Evolutionary conservation across 495 filamentous ascomycete genomes (phyloP), one percentile per base, ranked within the genome.

Genomic region (Podospora anserina): DNA sequence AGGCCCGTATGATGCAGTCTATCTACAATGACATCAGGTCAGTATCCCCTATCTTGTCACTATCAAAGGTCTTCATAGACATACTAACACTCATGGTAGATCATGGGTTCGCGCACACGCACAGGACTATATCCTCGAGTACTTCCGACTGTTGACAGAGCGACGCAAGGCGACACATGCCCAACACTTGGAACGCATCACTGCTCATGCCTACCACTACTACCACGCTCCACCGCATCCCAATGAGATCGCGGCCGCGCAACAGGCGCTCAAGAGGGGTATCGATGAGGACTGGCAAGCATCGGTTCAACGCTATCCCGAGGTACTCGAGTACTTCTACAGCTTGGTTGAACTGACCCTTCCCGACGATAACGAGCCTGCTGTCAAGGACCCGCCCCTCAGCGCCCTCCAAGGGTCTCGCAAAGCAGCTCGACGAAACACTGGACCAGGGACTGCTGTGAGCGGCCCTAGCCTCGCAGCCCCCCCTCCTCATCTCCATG

Each of bases 231-330:
- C 80, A 26, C 85, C 85, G 53, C 84, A 87, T 66, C 85, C 85
- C 15, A 82, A 78, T 70, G 82, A 90, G 74, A 81, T 91, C 34
- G 77, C 82, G 26, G 82, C 83, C 34, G 88, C 87, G 27, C 83
- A 90, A 70, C 80, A 81, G 7, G 79, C 83, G 69, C 82, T 91
- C 64, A 89, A 90, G 76, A 81, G 85, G 53, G 90, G 88, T 69
- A 88, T 91, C 75, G 89, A 91, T 73, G 88, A 89, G 49, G 90
- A 92, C 79, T 92, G 90, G 90, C 82, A 86, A 70, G 80, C 83
- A 7, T 87, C 84, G 32, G 89, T 91, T 49, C 86, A 90, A 64
- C 81, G 85, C 63, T 92, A 92, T 69, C 90, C 90, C 4, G 88
- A 91, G 72, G 88, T 92, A 28, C 80, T 92, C 54, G 88, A 92